Evolutionary conservation across 2,329 filamentous ascomycete species (phyloP), one percentile per base, ranked within the genome.

Genomic region (Colletotrichum cereale): DNA sequence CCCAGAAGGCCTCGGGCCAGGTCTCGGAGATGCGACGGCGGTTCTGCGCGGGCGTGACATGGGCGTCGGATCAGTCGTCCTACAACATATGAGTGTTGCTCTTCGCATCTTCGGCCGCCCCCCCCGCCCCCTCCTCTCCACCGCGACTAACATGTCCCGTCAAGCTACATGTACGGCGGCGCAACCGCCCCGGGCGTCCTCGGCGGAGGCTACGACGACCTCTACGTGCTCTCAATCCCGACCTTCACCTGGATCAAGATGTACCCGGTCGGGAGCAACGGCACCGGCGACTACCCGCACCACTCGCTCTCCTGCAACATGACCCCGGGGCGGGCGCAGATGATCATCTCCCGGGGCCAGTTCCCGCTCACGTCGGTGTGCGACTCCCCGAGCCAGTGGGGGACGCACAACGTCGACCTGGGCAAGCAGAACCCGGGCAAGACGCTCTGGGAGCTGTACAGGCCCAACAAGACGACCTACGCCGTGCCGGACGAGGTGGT

Each of bases 221-320:
- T 88, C 66, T 92, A 90, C 75, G 87, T 91, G 66, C 82, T 92
- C 26, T 86, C 86, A 10, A 81, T 92, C 21, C 90, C 90, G 1
- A 87, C 88, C 1, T 92, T 92, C 78, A 87, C 83, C 4, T 92
- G 90, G 90, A 87, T 90, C 73, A 88, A 87, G 73, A 83, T 86
- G 74, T 87, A 84, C 66, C 86, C 85, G 16, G 79, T 79, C 56
- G 78, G 82, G 66, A 76, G 76, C 58, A 80, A 83, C 67, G 76
- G 77, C 18, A 83, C 82, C 1, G 81, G 84, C 38, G 77, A 76
- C 48, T 82, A 81, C 47, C 84, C 84, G 18, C 88, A 89, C 73
- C 85, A 90, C 77, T 86, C 86, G 34, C 81, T 89, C 36, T 87
- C 84, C 44, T 91, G 89, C 76, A 89, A 89, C 75, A 86, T 91